Evolutionary conservation across 257 asterid genomes (phyloP), one percentile per base, ranked within the genome.

Genomic region (Prunella vulgaris): DNA sequence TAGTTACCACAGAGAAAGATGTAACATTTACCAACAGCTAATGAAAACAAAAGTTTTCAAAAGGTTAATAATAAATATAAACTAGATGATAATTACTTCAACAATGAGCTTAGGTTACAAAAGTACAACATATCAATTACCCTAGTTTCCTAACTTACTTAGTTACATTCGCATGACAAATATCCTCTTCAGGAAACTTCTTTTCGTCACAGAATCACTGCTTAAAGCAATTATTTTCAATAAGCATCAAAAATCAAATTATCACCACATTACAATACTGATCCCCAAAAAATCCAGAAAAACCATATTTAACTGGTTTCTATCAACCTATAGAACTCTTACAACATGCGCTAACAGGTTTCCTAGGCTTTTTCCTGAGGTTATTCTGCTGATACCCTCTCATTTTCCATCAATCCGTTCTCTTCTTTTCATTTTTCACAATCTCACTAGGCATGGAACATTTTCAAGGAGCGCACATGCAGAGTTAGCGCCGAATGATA

Each of bases 21-120:
- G 35, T 44, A 20, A 21, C 63, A 20, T 37, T 10, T 21, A 40
- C 40, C 60, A 69, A 62, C 56, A 69, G 60, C 48, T 64, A 74
- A 32, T 60, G 68, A 27, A 35, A 27, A 58, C 35, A 30, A 32
- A 66, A n/a, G 74, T 60, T 46, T 56, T 48, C 35, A 9, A 69
- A 66, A 74, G 73, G 37, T 49, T 8, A 64, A 17, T 46, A 46
- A 14, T 46, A 4, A 46, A 20, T 61, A 77, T 28, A 25, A 25
- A 57, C 20, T 42, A 24, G 33, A 72, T 17, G 64, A 66, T 5
- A 57, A 32, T 66, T 60, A 32, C 65, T 37, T 52, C 52, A 60
- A 18, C 54, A 2, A 51, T 67, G 37, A 59, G 25, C 51, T 66
- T 66, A 6, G 4, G 20, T 25, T 12, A 13, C 18, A 38, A 5